Evolutionary conservation across 306 rosid species (phyloP), one percentile per base, ranked within the genome.

Genomic region (Urtica urens): DNA sequence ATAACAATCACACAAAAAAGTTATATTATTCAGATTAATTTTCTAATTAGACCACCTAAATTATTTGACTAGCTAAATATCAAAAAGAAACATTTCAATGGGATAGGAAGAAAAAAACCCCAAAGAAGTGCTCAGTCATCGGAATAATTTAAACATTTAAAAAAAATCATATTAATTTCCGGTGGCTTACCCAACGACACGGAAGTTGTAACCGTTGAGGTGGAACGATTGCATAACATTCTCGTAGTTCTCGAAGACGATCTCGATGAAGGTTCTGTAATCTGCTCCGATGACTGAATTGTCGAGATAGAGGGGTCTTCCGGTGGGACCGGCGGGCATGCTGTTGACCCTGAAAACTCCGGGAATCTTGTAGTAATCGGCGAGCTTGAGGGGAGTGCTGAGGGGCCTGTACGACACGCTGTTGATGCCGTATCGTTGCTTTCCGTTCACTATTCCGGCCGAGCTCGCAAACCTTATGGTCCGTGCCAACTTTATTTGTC

Each of bases 311-410:
- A 72, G 62, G 3, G 55, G 52, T 58, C 49, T 72, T 0, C 67
- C 18, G 3, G 90, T 51, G 40, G 86, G 90, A 18, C 0, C 42
- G 25, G 77, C 82, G 0, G 86, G 72, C 60, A 83, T 67, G 65
- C 83, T 80, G 52, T 86, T 86, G 41, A 72, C 65, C 17, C 68
- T 34, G 24, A 77, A 83, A 33, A 83, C 83, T 8, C 83, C 81
- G 13, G 19, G 44, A 43, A 83, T 80, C 12, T 77, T 66, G 77
- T 73, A 90, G 79, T 83, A 49, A 53, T 88, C 97, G 7, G 97
- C 97, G 13, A 88, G 64, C 71, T 83, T 83, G 41, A 83, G 51
- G 16, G 94, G 94, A 3, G 94, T 83, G 40, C 79, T 82, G 11
- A 67, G 58, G 1, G 74, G 80, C 44, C 46, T 23, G 48, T 63